Percentiles rank a stretch among this genome's conserved stretches.
phyloP scores from a whole-genome alignment of 1,139 yeast species.

The Blastobotrys malaysiensis region DNA sequence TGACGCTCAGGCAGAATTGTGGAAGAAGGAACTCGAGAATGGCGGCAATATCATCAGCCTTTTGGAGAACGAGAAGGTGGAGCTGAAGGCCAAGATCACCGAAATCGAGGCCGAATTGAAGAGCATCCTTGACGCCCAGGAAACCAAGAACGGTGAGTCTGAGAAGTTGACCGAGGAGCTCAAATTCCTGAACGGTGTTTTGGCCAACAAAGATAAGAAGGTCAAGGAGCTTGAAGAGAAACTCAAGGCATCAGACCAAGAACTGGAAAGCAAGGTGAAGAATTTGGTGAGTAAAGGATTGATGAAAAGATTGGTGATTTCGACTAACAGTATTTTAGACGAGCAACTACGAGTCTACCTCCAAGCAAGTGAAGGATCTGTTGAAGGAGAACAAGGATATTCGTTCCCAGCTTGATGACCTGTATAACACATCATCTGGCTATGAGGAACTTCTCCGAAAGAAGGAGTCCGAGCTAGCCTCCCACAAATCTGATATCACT shows the following conservation, averaged over 20 bases:
- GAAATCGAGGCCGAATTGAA: slow-evolving; percentile 27
- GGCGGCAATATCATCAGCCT: slow-evolving; percentile 31
- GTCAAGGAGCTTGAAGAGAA: slow-evolving; percentile 34
- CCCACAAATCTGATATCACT: slow-evolving; percentile 25
- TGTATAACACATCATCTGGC: slow-evolving; percentile 37
- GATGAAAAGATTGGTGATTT: background rate
- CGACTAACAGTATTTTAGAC: slow-evolving; percentile 18
- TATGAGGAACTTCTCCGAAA: slow-evolving; percentile 34
- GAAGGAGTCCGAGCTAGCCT: slow-evolving; percentile 37
- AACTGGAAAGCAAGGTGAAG: slow-evolving; percentile 36
- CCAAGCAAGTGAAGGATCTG: slow-evolving; percentile 41
- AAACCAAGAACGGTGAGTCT: slow-evolving; percentile 24
- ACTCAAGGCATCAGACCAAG: slow-evolving; percentile 33
- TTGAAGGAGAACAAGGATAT: slow-evolving; percentile 47
- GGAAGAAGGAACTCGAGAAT: slow-evolving; percentile 32
- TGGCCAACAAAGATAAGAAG: slow-evolving; percentile 33
- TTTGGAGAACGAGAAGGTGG: slow-evolving; percentile 33
- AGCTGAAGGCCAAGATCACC: slow-evolving; percentile 22
- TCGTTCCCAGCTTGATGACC: slow-evolving; percentile 34
- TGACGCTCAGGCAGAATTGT: slow-evolving; percentile 29
- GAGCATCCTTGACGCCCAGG: slow-evolving; percentile 12
- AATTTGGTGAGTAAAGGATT: slow-evolving; percentile 18
- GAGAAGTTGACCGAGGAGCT: slow-evolving; percentile 31
- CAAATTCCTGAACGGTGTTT: slow-evolving; percentile 21
- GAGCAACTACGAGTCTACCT: slow-evolving; percentile 35